Percentiles rank a stretch among this genome's conserved stretches.
Conservation (phyloP, 1,284 basidiomycete genomes). For the Austroboletus novae-zelandiae region DNA sequence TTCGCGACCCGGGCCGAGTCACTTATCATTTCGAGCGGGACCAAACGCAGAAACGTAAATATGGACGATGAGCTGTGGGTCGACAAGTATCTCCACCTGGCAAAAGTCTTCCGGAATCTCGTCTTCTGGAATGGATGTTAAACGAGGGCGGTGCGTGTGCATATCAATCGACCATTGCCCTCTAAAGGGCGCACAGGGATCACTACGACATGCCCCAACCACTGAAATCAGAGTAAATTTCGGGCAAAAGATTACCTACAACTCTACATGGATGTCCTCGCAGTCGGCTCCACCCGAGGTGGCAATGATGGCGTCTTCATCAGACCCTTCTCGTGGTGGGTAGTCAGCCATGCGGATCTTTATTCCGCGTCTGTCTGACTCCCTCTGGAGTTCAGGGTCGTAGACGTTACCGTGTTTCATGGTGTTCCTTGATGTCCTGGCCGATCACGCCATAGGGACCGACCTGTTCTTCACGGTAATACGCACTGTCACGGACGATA, state of each 20-base stretch:
- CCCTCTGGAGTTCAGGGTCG: conserved; percentile 22
- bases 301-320: conserved; percentile 25
- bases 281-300: conserved; percentile 11
- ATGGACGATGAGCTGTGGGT: conserved; percentile 8
- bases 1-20: too few species aligned
- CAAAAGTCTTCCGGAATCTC: too few species aligned
- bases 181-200: too few species aligned
- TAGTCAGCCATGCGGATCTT: conserved; percentile 16
- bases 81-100: too few species aligned
- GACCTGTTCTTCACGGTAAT: conserved; percentile 14
- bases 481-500: too few species aligned
- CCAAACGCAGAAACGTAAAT: conserved; percentile 2
- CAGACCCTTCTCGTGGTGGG: conserved; percentile 10
- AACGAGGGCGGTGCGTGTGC: too few species aligned
- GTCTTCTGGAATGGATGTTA: too few species aligned
- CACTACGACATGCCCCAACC: too few species aligned
- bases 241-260: too few species aligned
- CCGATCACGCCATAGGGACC: conserved; percentile 26
- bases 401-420: conserved; percentile 27
- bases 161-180: too few species aligned
- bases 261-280: background rate
- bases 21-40: conserved; percentile 16
- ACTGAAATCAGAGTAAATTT: too few species aligned
- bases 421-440: conserved; percentile 12
- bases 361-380: conserved; percentile 12